These are phyloP conservation scores for Colletotrichum sp. DNA, from an alignment of 2,329 filamentous ascomycete species.

Conservation along the genomic window DNA sequence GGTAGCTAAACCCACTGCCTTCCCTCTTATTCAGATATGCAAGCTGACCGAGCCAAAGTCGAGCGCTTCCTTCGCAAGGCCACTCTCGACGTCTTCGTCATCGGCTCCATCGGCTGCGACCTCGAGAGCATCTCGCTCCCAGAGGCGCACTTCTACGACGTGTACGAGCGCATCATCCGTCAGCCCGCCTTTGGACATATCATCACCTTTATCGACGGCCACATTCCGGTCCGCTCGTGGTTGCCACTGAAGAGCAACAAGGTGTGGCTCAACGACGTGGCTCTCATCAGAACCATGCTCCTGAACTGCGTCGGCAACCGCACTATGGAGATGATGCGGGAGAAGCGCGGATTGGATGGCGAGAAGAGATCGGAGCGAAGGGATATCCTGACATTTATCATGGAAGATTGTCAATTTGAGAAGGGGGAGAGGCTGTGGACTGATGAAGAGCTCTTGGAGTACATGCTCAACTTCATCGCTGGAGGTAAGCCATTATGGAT, in stretches of 20 bases:
- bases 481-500: slow-evolving; percentile 2
- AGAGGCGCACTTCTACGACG: slow-evolving; percentile 30
- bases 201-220: slow-evolving; percentile 35
- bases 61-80: slow-evolving; percentile 32
- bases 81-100: slow-evolving; percentile 38
- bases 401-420: slow-evolving; percentile 26
- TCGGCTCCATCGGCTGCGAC: slow-evolving; percentile 37
- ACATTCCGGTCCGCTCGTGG: slow-evolving; percentile 35
- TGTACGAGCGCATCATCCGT: slow-evolving; percentile 36
- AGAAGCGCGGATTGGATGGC: slow-evolving; percentile 23
- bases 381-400: slow-evolving; percentile 32
- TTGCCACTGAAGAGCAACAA: slow-evolving; percentile 44
- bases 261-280: slow-evolving; percentile 37
- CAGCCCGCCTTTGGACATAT: slow-evolving; percentile 29
- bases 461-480: slow-evolving; percentile 28
- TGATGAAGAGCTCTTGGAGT: slow-evolving; percentile 28
- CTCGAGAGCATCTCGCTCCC: slow-evolving; percentile 29
- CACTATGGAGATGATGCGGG: slow-evolving; percentile 26
- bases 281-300: slow-evolving; percentile 37
- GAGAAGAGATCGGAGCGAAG: slow-evolving; percentile 7
- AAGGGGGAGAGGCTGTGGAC: slow-evolving; percentile 17
- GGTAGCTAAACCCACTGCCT: slow-evolving; percentile 13
- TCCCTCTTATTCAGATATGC: background rate
- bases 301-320: slow-evolving; percentile 30
- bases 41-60: slow-evolving; percentile 22